These are phyloP conservation scores for Pleoardoris graminearum DNA, from an alignment of 2,329 filamentous ascomycete genomes.

Conservation along the genomic window DNA sequence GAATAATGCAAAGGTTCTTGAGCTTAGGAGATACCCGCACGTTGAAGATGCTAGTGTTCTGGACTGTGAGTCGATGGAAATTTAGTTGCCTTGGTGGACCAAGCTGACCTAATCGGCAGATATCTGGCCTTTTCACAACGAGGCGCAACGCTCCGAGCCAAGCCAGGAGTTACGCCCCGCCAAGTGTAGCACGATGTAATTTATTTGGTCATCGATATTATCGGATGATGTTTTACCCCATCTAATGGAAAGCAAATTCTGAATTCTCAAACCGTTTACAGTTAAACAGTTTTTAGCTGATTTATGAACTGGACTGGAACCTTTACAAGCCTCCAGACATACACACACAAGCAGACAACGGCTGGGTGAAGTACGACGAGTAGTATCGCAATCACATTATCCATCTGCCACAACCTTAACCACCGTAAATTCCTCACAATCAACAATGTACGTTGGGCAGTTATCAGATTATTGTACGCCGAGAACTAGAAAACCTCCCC, in stretches of 20 bases:
- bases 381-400: constrained; percentile 1
- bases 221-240: too few relatives aligned
- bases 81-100: constrained; percentile 1
- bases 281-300: too few relatives aligned
- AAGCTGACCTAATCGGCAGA: constrained; percentile 5
- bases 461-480: too few relatives aligned
- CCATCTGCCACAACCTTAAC: too few relatives aligned
- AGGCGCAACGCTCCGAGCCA: not conserved
- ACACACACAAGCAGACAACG: not conserved
- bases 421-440: too few relatives aligned
- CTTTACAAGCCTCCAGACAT: too few relatives aligned
- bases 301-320: too few relatives aligned
- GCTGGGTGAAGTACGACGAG: not conserved
- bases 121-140: constrained; percentile 7
- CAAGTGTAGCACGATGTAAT: constrained; percentile 5
- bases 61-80: constrained; percentile 14
- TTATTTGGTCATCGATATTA: not conserved
- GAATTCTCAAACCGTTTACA: too few relatives aligned
- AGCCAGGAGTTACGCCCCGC: not conserved
- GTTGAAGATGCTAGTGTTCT: constrained; percentile 11
- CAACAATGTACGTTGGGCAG: too few relatives aligned
- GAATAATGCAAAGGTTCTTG: constrained; percentile 9
- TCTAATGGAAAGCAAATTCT: too few relatives aligned
- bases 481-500: too few relatives aligned
- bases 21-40: constrained; percentile 9